Evolutionary conservation across 768 basidiomycete genomes (phyloP), one percentile per base, ranked within the genome.

Genomic region (Tulasnella sp.): DNA sequence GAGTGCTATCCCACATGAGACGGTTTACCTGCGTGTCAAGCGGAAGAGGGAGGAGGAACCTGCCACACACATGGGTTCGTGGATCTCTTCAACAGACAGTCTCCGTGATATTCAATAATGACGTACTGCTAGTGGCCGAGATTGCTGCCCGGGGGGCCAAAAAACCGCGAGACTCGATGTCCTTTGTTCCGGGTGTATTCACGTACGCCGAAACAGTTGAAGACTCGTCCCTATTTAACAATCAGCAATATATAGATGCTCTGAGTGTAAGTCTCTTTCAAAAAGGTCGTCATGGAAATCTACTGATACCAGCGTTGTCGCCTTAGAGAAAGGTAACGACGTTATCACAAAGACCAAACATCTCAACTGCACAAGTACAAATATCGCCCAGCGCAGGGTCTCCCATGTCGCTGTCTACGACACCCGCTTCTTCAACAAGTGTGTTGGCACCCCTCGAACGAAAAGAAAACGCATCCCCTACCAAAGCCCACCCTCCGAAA

Each of bases 31-130:
- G 4, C 31, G 59, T 29, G 32, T 61, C 15, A 61, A 61, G 40
- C 29, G 59, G 34, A 61, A 61, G 37, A 58, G 59, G 12, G 40
- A 40, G 17, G 59, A 61, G 25, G 59, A 61, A 52, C 59, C 59
- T 2, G 36, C 51, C 19, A 53, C 51, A 21, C 51, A 53, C 51
- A 19, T 53, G 36, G 51, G 51, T 53, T 17, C 6, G 51, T 36
- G 45, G 45, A 37, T 9, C n/a, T 37, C 36, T 9, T 9, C 9
- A 46, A 53, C 48, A 27, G 55, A 59, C 27, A 56, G 14, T 14
- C 58, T 59, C 14, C 27, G 14, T 29, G 6, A 15, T n/a, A 21
- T 25, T 19, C 29, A 9, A 39, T 27, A 31, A 17, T 54, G 14
- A 53, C 32, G 25, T 8, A 19, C 42, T 7, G 6, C 34, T n/a